Evolutionary conservation across 306 rosid genomes (phyloP), one percentile per base, ranked within the genome.

Genomic region (Purshia tridentata): DNA sequence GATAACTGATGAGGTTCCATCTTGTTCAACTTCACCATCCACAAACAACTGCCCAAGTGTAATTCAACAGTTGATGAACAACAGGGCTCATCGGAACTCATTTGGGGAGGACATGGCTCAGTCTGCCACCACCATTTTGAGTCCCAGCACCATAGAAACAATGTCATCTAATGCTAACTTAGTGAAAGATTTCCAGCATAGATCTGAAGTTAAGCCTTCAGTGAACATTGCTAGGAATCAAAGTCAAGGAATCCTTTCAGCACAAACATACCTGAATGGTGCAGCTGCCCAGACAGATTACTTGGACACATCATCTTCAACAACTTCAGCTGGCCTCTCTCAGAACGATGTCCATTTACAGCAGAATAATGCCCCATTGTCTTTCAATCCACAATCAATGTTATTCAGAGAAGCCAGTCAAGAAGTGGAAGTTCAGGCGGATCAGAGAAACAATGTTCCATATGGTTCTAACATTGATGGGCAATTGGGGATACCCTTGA

Each of bases 231-330:
- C 88, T 37, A 80, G 84, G 83, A 93, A 47, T 83, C 97, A 83
- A 77, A 88, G 75, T 66, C 96, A 85, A 81, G 94, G 89, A 54
- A 77, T 73, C 73, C 84, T 91, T 45, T 54, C 78, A 8, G 85
- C 82, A 65, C 96, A 89, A 47, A 74, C 83, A 3, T 86, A 81
- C 78, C 81, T 86, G 65, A 91, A 72, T 45, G 72, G 83, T 59
- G 74, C 82, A 7, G 76, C 88, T 75, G 70, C 63, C 40, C 94
- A 85, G 57, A 81, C 95, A 20, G 97, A 94, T 81, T 94, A 84
- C 90, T 84, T 94, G 95, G 98, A 91, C 65, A 87, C 98, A 7
- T 94, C 98, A 23, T 94, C 98, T 77, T 94, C 98, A 16, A 92
- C 96, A 13, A 86, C 97, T 45, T 91, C 98, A 59, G 96, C 84